Evolutionary conservation across 2,329 filamentous ascomycete species (phyloP).

Genomic region (Mycosphaerella sp.): DNA sequence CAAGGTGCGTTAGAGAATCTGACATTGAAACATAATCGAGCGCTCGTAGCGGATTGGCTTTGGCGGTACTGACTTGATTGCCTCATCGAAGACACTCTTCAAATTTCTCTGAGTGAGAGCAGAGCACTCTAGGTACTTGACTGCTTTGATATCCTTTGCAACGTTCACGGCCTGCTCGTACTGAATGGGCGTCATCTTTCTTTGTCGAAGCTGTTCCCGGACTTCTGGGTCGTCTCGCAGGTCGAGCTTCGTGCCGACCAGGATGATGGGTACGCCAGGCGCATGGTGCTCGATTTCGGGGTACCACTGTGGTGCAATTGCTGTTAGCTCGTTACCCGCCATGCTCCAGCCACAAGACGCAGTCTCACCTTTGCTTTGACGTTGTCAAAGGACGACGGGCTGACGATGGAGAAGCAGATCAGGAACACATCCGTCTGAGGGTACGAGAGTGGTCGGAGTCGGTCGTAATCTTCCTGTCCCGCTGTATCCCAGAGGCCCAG

Average conservation of each 20-base stretch:
- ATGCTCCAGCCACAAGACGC: background rate
- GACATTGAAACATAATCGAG: background rate
- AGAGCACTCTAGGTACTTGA: constrained; percentile 98
- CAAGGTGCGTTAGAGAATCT: constrained; percentile 4
- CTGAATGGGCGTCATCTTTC: constrained; percentile 94
- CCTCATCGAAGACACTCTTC: constrained; percentile 98
- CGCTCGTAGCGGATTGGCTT: background rate
- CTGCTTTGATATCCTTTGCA: constrained; percentile 88
- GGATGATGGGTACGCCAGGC: constrained; percentile 89
- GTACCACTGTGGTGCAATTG: constrained; percentile 63
- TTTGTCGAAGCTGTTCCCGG: constrained; percentile 72
- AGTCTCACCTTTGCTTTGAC: constrained; percentile 83
- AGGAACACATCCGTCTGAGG: constrained; percentile 98
- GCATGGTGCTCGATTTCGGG: constrained; percentile 97
- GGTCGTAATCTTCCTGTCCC: constrained; percentile 97
- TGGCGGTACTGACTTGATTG: constrained; percentile 68
- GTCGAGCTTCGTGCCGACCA: constrained; percentile 96
- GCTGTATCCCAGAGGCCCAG: constrained; percentile 97
- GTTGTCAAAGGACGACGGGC: constrained; percentile 97
- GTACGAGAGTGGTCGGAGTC: constrained; percentile 89
- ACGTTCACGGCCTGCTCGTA: constrained; percentile 86
- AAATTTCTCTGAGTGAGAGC: constrained; percentile 93
- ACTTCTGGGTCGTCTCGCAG: constrained; percentile 82
- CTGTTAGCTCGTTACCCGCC: constrained; percentile 6
- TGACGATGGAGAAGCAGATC: constrained; percentile 98